phyloP scores from a whole-genome alignment of 1,139 yeast species.

The Magnusiomyces magnusii region DNA sequence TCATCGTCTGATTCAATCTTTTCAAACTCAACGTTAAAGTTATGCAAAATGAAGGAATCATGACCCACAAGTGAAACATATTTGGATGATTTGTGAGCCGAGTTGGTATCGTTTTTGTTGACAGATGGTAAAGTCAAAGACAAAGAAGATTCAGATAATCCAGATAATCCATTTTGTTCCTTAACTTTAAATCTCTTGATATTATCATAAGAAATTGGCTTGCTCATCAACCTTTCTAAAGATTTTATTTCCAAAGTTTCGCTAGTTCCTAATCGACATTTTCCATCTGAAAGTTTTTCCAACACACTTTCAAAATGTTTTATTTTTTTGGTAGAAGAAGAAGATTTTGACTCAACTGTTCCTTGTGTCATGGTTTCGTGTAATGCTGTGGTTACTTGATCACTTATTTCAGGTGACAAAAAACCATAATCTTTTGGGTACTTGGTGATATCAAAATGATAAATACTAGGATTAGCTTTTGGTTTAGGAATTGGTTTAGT shows the following conservation, averaged over 20 bases:
- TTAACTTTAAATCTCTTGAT: neutral
- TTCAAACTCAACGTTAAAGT: neutral
- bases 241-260: neutral
- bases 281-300: neutral
- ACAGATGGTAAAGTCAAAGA: too few species aligned
- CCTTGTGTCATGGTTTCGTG: neutral
- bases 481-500: neutral
- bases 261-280: neutral
- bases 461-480: neutral
- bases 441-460: neutral
- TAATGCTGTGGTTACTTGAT: neutral
- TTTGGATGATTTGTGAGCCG: neutral
- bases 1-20: neutral
- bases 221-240: neutral
- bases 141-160: too few species aligned
- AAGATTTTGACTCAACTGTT: neutral
- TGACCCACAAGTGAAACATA: neutral
- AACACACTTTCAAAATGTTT: too few species aligned
- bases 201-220: neutral
- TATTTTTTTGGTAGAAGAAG: neutral
- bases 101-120: neutral
- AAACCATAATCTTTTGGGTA: constrained; percentile 2
- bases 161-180: too few species aligned
- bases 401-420: neutral
- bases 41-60: neutral